These are phyloP conservation scores for Taphrina confusa DNA, from an alignment of 1,139 yeast genomes.

Conservation along the genomic window DNA sequence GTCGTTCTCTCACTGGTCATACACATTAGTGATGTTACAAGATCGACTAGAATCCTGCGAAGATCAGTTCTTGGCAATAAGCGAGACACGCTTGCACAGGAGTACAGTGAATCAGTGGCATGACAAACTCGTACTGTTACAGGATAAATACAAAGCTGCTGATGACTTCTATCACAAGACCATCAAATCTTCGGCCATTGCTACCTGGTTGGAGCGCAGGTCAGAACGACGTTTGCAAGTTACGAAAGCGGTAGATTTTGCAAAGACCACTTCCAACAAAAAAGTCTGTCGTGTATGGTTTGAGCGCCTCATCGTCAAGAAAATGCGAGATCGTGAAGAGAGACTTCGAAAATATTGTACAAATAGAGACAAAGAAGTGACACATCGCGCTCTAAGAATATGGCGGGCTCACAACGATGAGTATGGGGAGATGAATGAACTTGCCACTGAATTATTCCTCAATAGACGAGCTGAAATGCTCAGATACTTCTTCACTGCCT, in stretches of 20 bases:
- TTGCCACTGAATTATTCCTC: neutral
- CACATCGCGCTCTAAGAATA: neutral
- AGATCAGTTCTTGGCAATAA: neutral
- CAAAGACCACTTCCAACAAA: neutral
- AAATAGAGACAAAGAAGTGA: neutral
- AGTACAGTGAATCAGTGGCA: neutral
- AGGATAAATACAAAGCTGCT: neutral
- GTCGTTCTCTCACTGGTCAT: neutral
- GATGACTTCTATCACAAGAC: neutral
- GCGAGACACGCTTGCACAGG: neutral
- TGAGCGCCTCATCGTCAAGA: neutral
- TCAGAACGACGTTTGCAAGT: neutral
- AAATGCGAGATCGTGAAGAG: constrained; percentile 4
- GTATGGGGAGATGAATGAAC: neutral
- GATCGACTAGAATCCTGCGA: neutral
- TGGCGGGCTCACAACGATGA: neutral
- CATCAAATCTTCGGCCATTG: neutral
- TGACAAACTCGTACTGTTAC: too few relatives aligned
- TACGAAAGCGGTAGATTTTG: neutral
- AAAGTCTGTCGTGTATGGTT: neutral
- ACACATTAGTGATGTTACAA: neutral
- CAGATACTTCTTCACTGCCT: constrained; percentile 12
- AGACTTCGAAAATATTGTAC: neutral
- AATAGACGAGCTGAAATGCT: neutral
- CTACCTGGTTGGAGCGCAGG: neutral